A percentile compares a stretch with the other conserved stretches of the same genome.
Evolutionary conservation across 257 asterid species (phyloP).

Genomic region (Parsonsia alboflavescens): DNA sequence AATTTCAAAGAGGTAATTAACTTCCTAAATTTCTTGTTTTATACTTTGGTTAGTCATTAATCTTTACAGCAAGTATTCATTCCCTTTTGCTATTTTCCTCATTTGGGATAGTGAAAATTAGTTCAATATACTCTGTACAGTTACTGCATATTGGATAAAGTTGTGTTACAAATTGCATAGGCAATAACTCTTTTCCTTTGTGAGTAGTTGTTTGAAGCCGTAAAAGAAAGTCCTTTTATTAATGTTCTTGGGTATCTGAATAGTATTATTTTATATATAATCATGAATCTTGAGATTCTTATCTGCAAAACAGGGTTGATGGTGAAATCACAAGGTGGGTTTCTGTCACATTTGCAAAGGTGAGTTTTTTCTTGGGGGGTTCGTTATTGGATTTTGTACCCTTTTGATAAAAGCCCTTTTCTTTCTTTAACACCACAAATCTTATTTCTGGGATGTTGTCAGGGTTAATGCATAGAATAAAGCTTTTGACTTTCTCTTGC

Average conservation of each 20-base stretch:
- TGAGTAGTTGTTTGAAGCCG: not conserved
- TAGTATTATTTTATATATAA: not conserved
- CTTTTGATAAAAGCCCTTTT: slow-evolving; percentile 2
- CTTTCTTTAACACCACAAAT: slow-evolving; percentile 22
- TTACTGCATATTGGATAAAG: not conserved
- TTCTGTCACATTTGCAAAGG: slow-evolving; percentile 9
- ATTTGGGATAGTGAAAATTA: not conserved
- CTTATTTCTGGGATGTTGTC: slow-evolving; percentile 25
- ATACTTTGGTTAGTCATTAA: not conserved
- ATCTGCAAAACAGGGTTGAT: slow-evolving; percentile 18
- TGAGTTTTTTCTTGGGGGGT: not conserved
- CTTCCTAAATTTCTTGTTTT: not conserved
- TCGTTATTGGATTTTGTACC: slow-evolving; percentile 2
- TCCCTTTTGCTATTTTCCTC: not conserved
- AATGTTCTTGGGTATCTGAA: not conserved
- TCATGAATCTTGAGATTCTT: not conserved
- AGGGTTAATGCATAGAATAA: slow-evolving; percentile 31
- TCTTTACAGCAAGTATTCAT: not conserved
- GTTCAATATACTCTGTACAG: not conserved
- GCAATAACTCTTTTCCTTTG: not conserved
- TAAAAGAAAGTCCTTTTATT: not conserved
- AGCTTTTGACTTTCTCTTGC: slow-evolving; percentile 36
- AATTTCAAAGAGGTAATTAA: not conserved
- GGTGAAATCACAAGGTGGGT: slow-evolving; percentile 34
- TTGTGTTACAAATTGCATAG: not conserved